Evolutionary conservation across 192 early-diverging fungal genomes (phyloP), one percentile per base, ranked within the genome.

Genomic region (Rhizophagus prolifer): DNA sequence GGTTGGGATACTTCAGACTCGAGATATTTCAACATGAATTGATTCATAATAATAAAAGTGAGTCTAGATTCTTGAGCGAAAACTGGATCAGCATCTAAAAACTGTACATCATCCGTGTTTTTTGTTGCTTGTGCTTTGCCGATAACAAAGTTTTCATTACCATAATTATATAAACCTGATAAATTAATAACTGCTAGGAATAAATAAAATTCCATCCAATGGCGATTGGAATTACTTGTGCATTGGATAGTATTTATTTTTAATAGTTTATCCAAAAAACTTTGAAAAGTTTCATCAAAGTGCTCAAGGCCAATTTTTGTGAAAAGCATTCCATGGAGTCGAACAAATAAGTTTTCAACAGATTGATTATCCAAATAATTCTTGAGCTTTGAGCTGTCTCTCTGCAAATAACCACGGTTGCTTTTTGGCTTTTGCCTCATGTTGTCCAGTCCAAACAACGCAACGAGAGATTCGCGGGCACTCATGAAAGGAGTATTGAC

Each of bases 241-340:
- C 9, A 1, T 25, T 26, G 59, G 4, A 30, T 58, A 25, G 54
- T 62, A 44, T 81, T 75, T 21, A 74, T 54, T 23, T 46, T 28
- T 5, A 47, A 62, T 30, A 81, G n/a, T 60, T 82, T 79, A 23
- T 82, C 78, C 5, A 70, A 34, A 50, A 84, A 80, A 34, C 46
- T 66, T 36, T 63, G 58, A 28, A 79, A 63, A 30, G 78, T 77
- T 41, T 83, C 78, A 10, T 80, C 76, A 76, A 89, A 89, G 16
- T 78, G 36, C 47, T 89, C 88, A n/a, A 89, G 78, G 4, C 86
- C 87, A 36, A 89, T 85, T 60, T 86, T 89, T 19, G 85, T 87
- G 77, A 89, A 89, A 26, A 89, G 75, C 88, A 89, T 86, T 14
- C 86, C 85, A 44, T 89, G 88, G 4, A 89, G 78, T 23, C 84